Evolutionary conservation across 116 monocot species (phyloP), one percentile per base, ranked within the genome.

Genomic region (Zostera marina): DNA sequence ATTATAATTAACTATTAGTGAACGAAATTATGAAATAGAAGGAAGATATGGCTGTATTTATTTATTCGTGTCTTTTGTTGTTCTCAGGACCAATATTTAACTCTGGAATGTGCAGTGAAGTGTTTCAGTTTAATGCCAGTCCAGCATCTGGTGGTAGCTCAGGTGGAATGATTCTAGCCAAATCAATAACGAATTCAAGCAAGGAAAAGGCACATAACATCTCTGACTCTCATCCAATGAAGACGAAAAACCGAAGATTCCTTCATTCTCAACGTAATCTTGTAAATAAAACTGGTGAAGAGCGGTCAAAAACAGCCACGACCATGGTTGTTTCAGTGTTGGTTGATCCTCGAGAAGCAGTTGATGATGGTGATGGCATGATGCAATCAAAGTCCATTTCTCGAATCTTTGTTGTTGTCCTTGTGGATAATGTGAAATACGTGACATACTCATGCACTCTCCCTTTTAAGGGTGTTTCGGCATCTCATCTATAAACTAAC

Each of bases 31-130:
- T 32, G 32, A 5, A 32, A 32, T 32, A n/a, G n/a, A n/a, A n/a
- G n/a, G n/a, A n/a, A n/a, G n/a, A n/a, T 32, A 24, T 58, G 13
- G 17, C 46, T 13, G 3, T 9, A 42, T 17, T 10, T 8, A 11
- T 20, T 10, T 46, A 46, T 52, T 58, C 48, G 46, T 58, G n/a
- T 26, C 13, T 44, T 13, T 57, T 51, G 17, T 0, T 54, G 11
- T 68, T 71, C 15, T 57, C 80, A 99, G 99, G 99, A 3, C 84
- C 91, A 41, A 59, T 91, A 53, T 67, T 90, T 60, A 87, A 74
- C 60, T 99, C 99, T 26, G 91, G 91, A 38, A 87, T 87, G 73
- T 99, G 99, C 81, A 91, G 81, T 44, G 91, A 99, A 72, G 87
- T 87, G 17, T 99, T 99, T 65, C 83, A 87, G 66, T 91, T 99